phyloP scores from a whole-genome alignment of 352 stramenopile genomes.

The Globisporangium megalacanthum region DNA sequence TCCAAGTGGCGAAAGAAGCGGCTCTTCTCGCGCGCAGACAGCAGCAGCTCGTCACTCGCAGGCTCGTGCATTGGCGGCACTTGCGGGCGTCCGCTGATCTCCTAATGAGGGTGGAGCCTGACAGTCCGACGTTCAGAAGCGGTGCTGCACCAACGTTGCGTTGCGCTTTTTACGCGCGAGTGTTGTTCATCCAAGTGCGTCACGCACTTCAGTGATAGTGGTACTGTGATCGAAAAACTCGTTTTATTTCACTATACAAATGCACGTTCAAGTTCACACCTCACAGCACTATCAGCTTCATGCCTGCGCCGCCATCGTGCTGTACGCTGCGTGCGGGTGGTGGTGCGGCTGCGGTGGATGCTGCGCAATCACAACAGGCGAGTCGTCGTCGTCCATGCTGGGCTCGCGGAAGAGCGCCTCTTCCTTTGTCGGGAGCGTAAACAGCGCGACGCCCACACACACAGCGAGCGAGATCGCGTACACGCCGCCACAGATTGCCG shows the following conservation, averaged over 20 bases:
- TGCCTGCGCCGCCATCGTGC: constrained; percentile 11
- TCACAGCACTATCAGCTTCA: neutral
- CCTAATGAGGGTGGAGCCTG: too few relatives aligned
- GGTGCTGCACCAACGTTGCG: too few relatives aligned
- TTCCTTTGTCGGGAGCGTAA: constrained; percentile 9
- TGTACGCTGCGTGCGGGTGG: constrained; percentile 11
- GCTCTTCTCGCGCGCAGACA: constrained; percentile 33
- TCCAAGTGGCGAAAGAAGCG: constrained; percentile 44
- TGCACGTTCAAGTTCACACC: too few relatives aligned
- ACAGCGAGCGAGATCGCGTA: constrained; percentile 23
- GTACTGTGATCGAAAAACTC: neutral
- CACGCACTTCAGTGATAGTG: too few relatives aligned
- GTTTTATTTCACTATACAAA: neutral
- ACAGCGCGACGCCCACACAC: constrained; percentile 22
- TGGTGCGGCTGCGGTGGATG: neutral
- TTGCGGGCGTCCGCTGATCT: too few relatives aligned
- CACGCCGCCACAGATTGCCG: constrained; percentile 27
- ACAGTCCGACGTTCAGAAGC: too few relatives aligned
- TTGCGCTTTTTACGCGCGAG: too few relatives aligned
- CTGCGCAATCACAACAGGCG: constrained; percentile 3
- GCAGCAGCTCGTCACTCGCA: constrained; percentile 15
- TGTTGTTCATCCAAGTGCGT: too few relatives aligned
- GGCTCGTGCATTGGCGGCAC: neutral
- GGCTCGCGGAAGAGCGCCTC: neutral
- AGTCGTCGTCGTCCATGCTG: constrained; percentile 3